phyloP scores from a whole-genome alignment of 495 filamentous ascomycete genomes.

The Penicillium subrubescens region DNA sequence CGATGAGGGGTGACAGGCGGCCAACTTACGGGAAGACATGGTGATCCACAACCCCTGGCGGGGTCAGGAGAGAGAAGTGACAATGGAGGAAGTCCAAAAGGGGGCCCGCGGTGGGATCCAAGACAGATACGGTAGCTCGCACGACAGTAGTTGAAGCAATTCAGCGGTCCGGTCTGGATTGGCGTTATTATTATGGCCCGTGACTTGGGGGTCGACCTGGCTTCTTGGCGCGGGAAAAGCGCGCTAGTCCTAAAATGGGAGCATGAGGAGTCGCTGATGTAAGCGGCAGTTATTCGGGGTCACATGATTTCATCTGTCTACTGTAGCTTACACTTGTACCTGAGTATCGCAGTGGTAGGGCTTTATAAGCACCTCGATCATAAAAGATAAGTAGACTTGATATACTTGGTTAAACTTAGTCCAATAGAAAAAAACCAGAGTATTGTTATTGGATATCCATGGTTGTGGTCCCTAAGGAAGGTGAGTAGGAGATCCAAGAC shows the following conservation, averaged over 20 bases:
- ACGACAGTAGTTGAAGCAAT: constrained; percentile 17
- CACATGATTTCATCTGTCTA: constrained; percentile 2
- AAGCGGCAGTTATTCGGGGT: not conserved
- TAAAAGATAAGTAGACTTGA: too few species aligned
- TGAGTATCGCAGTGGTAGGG: too few species aligned
- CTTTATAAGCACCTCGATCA: too few species aligned
- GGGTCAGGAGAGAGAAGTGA: constrained; percentile 27
- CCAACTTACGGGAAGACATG: constrained; percentile 69
- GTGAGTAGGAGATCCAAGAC: not conserved
- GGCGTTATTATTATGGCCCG: constrained; percentile 33
- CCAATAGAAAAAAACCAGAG: too few species aligned
- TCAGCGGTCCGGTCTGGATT: constrained; percentile 26
- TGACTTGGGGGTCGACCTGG: constrained; percentile 36
- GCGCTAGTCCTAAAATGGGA: constrained; percentile 17
- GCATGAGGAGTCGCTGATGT: not conserved
- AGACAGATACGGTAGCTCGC: constrained; percentile 8
- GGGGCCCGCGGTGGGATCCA: constrained; percentile 15
- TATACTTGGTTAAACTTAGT: too few species aligned
- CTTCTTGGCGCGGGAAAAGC: constrained; percentile 28
- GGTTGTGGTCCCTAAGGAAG: not conserved
- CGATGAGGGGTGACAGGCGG: constrained; percentile 30
- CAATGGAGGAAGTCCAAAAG: constrained; percentile 16
- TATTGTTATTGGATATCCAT: not conserved
- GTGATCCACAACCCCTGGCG: constrained; percentile 47
- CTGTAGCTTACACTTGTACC: too few species aligned